These are phyloP conservation scores for Macrophomina tecta DNA, from an alignment of 2,329 filamentous ascomycete genomes.

Conservation along the genomic window DNA sequence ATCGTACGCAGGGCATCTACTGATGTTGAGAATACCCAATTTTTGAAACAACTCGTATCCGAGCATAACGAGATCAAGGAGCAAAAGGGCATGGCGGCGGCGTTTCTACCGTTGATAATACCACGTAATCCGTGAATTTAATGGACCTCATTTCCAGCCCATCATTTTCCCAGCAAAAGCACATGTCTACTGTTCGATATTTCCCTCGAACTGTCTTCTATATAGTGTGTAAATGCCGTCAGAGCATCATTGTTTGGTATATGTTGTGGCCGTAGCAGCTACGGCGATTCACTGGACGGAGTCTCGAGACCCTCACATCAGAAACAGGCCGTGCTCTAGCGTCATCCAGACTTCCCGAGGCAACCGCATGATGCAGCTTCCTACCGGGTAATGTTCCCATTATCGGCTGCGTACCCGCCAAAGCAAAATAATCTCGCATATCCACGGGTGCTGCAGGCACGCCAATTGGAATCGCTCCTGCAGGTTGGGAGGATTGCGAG, in stretches of 20 bases:
- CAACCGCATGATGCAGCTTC: background rate
- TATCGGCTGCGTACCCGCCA: background rate
- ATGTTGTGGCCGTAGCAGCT: too few relatives aligned
- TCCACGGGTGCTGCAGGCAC: background rate
- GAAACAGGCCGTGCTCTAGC: background rate
- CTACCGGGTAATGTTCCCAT: background rate
- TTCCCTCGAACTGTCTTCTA: background rate
- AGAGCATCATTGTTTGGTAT: too few relatives aligned
- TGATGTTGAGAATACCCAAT: conserved; percentile 48
- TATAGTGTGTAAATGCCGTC: too few relatives aligned
- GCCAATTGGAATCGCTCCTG: background rate
- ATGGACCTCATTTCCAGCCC: background rate
- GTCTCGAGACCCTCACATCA: too few relatives aligned
- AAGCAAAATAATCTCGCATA: conserved; percentile 7
- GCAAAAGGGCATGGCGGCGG: conserved; percentile 22
- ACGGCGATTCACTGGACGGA: too few relatives aligned
- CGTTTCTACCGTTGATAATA: conserved; percentile 18
- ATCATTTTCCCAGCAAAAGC: background rate
- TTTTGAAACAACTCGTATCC: conserved; percentile 12
- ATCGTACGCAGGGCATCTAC: conserved; percentile 86
- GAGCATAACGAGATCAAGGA: conserved; percentile 8
- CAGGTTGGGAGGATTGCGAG: background rate
- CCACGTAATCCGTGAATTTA: conserved; percentile 13
- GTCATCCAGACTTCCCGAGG: background rate
- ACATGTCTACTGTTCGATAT: background rate